Evolutionary conservation across 139 green algal genomes (phyloP), one percentile per base, ranked within the genome.

Genomic region (Chlamydomonas schloesseri): DNA sequence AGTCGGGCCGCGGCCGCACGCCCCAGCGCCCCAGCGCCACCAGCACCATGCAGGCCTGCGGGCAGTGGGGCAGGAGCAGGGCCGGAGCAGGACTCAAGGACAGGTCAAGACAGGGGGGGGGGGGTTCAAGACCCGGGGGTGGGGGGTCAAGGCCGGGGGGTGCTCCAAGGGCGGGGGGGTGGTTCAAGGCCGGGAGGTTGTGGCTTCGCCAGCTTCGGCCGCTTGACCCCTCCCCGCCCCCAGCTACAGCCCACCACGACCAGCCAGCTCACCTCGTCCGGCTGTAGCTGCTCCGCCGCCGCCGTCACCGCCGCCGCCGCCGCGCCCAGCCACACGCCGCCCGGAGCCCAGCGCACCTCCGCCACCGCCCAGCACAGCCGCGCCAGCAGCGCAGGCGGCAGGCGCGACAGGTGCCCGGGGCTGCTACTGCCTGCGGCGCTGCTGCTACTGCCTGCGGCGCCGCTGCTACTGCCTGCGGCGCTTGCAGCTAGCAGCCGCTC

Each of bases 21-120:
- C 53, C 14, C 69, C 69, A 80, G 31, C 34, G 26, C 9, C 69
- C 81, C 15, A 79, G 71, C 53, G 33, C 69, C 42, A 55, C 68
- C 50, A 87, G 53, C 34, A 80, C 17, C 69, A 72, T 79, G 33
- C 81, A 87, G 11, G 71, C 53, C 81, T 87, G 62, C n/a, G 11
- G 50, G 33, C 26, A 8, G 28, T 26, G 28, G 4, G 57, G 74
- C 20, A 33, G 53, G 8, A 33, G 33, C 14, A 13, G 14, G 50
- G 73, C 29, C 3, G 34, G 11, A 57, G 13, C 5, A n/a, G 14
- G 73, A 50, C n/a, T 14, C 50, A 65, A 28, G 57, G 57, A 29
- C 57, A 65, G 17, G 17, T 21, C 17, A 8, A 65, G 57, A 65
- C 57, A 21, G 50, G 50, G 50, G 50, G 11, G 50, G 11, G 50